Base-by-base conservation (phyloP, 495 filamentous ascomycete genomes). In the Evernia prunastri region DNA sequence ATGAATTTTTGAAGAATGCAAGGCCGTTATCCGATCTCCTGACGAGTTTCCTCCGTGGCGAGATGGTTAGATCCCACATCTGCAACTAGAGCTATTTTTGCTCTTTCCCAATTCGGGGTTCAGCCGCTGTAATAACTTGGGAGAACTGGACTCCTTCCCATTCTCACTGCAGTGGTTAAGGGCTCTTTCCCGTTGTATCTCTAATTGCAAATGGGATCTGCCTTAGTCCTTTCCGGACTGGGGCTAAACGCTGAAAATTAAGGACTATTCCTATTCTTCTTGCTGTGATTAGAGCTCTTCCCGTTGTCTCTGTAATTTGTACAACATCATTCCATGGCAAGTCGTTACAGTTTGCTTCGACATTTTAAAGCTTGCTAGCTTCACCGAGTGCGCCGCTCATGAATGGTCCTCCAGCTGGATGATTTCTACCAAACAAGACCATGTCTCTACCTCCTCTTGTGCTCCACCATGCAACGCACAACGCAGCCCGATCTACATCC, bases 391-490 rank as follows among this genome's bases (percentile, higher is more conserved):
- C 85, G 40, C 84, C 85, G 75, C 83, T 88, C 84, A 88, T 87
- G 66, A 79, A 80, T 8, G 74, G 72, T 7, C 74, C 75, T 54
- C 74, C 68, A 45, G 63, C 27, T n/a, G 69, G 68, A 25, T 63
- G 53, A 40, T 69, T 64, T 43, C 60, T 63, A 7, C 86, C 86
- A 72, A 81, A 86, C 0, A 90, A 69, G 18, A 90, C 78, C 67
- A 79, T 75, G 66, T 90, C 86, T 49, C 87, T 77, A 0, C 89
- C 89, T 20, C 88, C 88, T 51, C 75, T 73, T 2, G 85, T 87
- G 60, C 77, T 82, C 94, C 94, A 98, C 94, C 94, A 98, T 17
- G 85, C 84, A 35, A 95, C 87, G 63, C 87, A 93, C 54, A 89
- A 78, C 57, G 88, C 86, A 13, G 89, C 86, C 33, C 91, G 80